These are phyloP conservation scores for Cladophialophora immunda DNA, from an alignment of 2,329 filamentous ascomycete species.

Conservation along the genomic window DNA sequence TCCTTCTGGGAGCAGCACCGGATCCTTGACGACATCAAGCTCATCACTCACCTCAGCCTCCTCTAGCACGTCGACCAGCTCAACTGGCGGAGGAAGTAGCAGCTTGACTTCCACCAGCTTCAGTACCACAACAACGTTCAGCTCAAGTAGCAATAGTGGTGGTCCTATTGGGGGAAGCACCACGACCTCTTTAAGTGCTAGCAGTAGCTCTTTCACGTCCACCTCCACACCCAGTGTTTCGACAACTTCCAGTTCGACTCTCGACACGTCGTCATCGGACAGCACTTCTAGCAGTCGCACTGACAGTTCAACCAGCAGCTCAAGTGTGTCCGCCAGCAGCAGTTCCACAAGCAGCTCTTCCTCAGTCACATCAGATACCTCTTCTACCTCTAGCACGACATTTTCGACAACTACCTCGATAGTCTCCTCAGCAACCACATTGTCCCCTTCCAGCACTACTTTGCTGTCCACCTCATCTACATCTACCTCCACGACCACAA, in stretches of 20 bases:
- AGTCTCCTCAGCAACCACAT: conserved; percentile 1
- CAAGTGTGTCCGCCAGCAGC: not conserved
- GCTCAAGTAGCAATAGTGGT: conserved; percentile 3
- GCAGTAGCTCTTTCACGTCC: not conserved
- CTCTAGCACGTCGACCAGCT: not conserved
- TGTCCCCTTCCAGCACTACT: conserved; percentile 1
- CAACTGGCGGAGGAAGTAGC: not conserved
- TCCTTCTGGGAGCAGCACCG: conserved; percentile 1
- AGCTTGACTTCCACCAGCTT: not conserved
- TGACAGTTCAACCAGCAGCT: not conserved
- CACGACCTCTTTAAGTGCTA: conserved; percentile 6
- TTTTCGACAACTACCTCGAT: conserved; percentile 38
- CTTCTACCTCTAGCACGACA: conserved; percentile 3
- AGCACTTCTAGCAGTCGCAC: not conserved
- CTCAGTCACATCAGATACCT: not conserved
- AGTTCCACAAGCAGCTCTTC: not conserved
- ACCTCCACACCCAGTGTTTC: not conserved
- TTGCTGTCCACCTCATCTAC: conserved; percentile 2
- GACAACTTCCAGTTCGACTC: not conserved
- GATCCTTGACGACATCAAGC: conserved; percentile 17
- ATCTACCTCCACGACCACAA: conserved; percentile 20
- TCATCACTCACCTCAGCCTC: conserved; percentile 12
- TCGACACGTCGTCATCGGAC: not conserved
- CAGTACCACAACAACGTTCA: not conserved
- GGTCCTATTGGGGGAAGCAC: conserved; percentile 24